Base-by-base conservation (phyloP, 2,329 filamentous ascomycete species). In the Fusarium redolens region DNA sequence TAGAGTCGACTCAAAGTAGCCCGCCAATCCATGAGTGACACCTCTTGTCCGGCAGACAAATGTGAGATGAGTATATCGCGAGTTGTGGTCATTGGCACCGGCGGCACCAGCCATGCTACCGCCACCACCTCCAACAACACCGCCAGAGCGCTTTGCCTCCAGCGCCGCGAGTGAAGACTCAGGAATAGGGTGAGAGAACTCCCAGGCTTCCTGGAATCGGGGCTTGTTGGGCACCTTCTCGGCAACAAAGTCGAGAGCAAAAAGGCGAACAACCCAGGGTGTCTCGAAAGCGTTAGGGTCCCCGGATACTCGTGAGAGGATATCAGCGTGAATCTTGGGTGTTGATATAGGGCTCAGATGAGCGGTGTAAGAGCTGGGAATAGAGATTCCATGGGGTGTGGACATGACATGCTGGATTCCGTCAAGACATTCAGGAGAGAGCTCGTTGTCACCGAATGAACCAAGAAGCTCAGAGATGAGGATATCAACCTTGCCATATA, bases 1-100 rank as follows among this genome's bases (percentile, higher is more conserved):
- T 25, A 99, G 87, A n/a, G 97, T 94, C 1, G 95, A 94, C 83
- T 99, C 96, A 81, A 99, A 99, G 81, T 98, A 99, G 1, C 96
- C 96, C 0, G 91, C 96, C 45, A 99, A 83, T 4, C 96, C 96
- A 81, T 99, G 96, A 40, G 95, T 93, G 12, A 96, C 92, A 40
- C 96, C 96, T 31, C 93, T 89, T 67, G 93, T 88, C 54, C 90
- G 88, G 75, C 93, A 93, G 5, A 92, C 91, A 82, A 98, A 99
- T 0, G 89, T 91, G 55, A 96, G 84, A 59, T 92, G 91, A 75
- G 92, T 92, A 76, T 92, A 91, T n/a, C 97, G 89, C 13, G 91
- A 88, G 81, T 98, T 98, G 83, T 98, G 96, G 73, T 97, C 92
- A 81, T 98, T 99, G 20, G 92, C 92, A 52, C 95, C 93, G 63